Percentiles rank a stretch among this genome's conserved stretches.
phyloP scores from a whole-genome alignment of 768 basidiomycete species.

The Leccinum uliginosum region DNA sequence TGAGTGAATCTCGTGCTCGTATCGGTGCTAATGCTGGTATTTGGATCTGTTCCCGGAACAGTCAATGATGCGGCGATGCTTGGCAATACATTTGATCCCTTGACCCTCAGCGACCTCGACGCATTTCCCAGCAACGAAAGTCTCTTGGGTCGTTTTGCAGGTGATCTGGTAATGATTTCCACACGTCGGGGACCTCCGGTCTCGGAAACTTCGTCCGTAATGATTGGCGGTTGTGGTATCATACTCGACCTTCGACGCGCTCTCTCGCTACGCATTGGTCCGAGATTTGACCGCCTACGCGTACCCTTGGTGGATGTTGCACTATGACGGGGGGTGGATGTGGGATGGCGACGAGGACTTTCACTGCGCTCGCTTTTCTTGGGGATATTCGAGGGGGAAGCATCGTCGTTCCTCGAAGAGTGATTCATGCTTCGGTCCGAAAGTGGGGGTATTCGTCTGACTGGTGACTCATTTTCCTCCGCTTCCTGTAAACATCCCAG shows the following conservation, averaged over 20 bases:
- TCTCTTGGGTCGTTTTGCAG: constrained; percentile 57
- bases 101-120: constrained; percentile 33
- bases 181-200: constrained; percentile 38
- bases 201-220: constrained; percentile 33
- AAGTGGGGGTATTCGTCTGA: constrained; percentile 37
- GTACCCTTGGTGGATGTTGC: constrained; percentile 34
- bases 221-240: constrained; percentile 66
- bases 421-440: constrained; percentile 68
- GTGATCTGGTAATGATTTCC: constrained; percentile 42
- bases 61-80: constrained; percentile 26
- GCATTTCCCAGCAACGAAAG: constrained; percentile 46
- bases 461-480: constrained; percentile 52
- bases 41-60: constrained; percentile 38
- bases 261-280: constrained; percentile 72
- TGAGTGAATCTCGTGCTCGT: constrained; percentile 40
- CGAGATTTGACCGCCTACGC: constrained; percentile 69
- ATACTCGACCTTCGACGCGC: constrained; percentile 71
- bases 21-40: constrained; percentile 40
- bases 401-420: constrained; percentile 24
- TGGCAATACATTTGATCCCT: constrained; percentile 31
- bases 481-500: constrained; percentile 68
- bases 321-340: constrained; percentile 39
- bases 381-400: constrained; percentile 24
- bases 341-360: constrained; percentile 50
- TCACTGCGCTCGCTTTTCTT: constrained; percentile 34